Evolutionary conservation across 2,329 filamentous ascomycete genomes (phyloP), one percentile per base, ranked within the genome.

Genomic region (Aspergillus sp.): DNA sequence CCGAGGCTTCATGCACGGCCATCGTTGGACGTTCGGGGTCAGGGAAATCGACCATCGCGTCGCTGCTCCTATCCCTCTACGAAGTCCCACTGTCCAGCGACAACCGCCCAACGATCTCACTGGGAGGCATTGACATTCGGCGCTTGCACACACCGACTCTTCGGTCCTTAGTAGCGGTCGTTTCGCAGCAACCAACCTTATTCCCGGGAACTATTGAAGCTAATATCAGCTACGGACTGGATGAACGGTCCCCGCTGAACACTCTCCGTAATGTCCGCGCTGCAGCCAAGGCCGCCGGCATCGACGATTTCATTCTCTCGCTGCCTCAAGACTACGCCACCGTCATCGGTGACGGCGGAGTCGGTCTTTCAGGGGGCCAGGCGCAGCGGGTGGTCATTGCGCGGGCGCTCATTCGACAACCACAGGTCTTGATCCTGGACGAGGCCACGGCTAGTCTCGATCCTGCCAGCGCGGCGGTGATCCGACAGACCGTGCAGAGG

Each of bases 361-460:
- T 89, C 18, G 78, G 83, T 0, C 75, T 97, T 0, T 92, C 89
- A 0, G 92, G 91, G 0, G 94, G 94, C 0, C 93, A 97, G 73
- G 85, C 88, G 0, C 93, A 97, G 72, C 83, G 92, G 0, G 75
- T 97, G 2, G 88, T 87, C 20, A 92, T 97, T 61, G 92, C 93
- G 0, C 82, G 93, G 1, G 92, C 92, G 0, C 79, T 97, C 0
- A 83, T 90, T 0, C 83, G 91, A 0, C 79, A 82, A 14, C 92
- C 92, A 0, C 82, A 84, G 46, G 79, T 97, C 2, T 77, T 97
- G 16, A 83, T 97, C 2, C 78, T 97, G 2, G 94, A 98, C 67
- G 93, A 97, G 76, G 91, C 92, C 1, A 97, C 93, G 0, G 90
- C 87, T 26, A 89, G 90, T 0, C 80, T 98, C 0, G 93, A 97